Conservation (phyloP, 208 protist species). For the Jaenimonas drosophilae region DNA sequence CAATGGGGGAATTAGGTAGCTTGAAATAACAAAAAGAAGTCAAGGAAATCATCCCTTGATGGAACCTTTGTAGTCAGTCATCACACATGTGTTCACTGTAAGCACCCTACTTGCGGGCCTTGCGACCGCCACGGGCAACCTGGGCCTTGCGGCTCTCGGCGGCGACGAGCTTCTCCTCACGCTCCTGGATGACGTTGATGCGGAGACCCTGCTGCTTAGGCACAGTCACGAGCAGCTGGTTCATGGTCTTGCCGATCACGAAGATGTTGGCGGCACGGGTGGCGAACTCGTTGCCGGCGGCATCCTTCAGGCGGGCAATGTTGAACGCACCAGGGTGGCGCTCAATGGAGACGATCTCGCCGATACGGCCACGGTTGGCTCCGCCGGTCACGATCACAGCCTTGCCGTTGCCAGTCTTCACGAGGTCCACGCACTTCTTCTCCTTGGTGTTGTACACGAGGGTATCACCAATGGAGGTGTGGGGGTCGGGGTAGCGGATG, state of each 20-base stretch:
- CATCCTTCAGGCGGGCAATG: conserved; percentile 96
- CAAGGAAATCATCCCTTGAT: neutral
- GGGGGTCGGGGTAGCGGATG: conserved; percentile 98
- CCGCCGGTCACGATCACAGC: conserved; percentile 96
- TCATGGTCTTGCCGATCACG: conserved; percentile 95
- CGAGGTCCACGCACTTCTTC: conserved; percentile 90
- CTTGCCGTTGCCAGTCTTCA: conserved; percentile 89
- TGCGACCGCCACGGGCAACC: conserved; percentile 23
- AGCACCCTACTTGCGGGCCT: conserved; percentile 37
- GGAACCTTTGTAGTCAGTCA: neutral
- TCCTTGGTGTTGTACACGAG: conserved; percentile 96
- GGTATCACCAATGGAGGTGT: conserved; percentile 94
- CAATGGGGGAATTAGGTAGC: neutral
- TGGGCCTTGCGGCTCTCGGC: conserved; percentile 57
- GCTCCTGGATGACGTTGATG: conserved; percentile 83
- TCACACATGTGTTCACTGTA: neutral
- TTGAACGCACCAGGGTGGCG: conserved; percentile 94
- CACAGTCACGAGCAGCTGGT: conserved; percentile 88
- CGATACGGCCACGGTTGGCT: conserved; percentile 97
- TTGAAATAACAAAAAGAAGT: conserved; percentile 2
- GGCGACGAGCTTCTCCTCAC: conserved; percentile 75
- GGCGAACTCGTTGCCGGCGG: conserved; percentile 91
- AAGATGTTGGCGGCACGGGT: conserved; percentile 98
- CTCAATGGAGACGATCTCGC: conserved; percentile 92
- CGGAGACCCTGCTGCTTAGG: conserved; percentile 95